These are phyloP conservation scores for Bjerkandera adusta DNA, from an alignment of 1,284 basidiomycete species.

Conservation along the genomic window DNA sequence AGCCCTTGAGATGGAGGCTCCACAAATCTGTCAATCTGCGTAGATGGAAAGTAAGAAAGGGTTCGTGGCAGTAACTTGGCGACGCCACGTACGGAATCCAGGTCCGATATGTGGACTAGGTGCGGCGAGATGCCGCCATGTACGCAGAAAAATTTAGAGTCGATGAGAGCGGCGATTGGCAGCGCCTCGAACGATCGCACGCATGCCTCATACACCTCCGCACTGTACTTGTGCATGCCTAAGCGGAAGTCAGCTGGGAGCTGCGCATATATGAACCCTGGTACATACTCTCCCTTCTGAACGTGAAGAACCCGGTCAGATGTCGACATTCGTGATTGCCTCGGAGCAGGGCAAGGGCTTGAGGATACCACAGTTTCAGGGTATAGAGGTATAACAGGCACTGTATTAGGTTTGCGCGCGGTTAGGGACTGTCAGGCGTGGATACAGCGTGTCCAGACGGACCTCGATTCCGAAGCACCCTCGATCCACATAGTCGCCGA, in stretches of 20 bases:
- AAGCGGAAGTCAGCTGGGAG: slow-evolving; percentile 1
- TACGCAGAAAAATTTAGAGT: slow-evolving; percentile 96
- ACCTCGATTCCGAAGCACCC: slow-evolving; percentile 96
- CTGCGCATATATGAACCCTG: not conserved
- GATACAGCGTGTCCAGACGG: too few relatives aligned
- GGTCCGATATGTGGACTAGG: slow-evolving; percentile 80
- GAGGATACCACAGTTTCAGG: slow-evolving; percentile 31
- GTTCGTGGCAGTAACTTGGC: slow-evolving; percentile 9
- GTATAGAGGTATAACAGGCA: slow-evolving; percentile 28
- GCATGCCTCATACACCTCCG: slow-evolving; percentile 86
- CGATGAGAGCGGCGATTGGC: slow-evolving; percentile 91
- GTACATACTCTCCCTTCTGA: slow-evolving; percentile 30
- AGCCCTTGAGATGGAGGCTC: slow-evolving; percentile 94
- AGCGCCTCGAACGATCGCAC: slow-evolving; percentile 90
- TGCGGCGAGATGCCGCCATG: slow-evolving; percentile 96
- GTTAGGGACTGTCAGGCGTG: too few relatives aligned
- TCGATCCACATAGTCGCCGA: slow-evolving; percentile 98
- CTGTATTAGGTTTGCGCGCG: slow-evolving; percentile 9
- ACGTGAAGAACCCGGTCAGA: slow-evolving; percentile 33
- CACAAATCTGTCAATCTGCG: slow-evolving; percentile 84
- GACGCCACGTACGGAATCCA: slow-evolving; percentile 57
- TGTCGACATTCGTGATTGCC: slow-evolving; percentile 34
- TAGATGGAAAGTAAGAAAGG: not conserved
- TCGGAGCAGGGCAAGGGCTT: slow-evolving; percentile 25
- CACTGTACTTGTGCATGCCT: slow-evolving; percentile 94